Evolutionary conservation across 192 early-diverging fungal genomes (phyloP).

Genomic region (Rhizophagus prolifer): DNA sequence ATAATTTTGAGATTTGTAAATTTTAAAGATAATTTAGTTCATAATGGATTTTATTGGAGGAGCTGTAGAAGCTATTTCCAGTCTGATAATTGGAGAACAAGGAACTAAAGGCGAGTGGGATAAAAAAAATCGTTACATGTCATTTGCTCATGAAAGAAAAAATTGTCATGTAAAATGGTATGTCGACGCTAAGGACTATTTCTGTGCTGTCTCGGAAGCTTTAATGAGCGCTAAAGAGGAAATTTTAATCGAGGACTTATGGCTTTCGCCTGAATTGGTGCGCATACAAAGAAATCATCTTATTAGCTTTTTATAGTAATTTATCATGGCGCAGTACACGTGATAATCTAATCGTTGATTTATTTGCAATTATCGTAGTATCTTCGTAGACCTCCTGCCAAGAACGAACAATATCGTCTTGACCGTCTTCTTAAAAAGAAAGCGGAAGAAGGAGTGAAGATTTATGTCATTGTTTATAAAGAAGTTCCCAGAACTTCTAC

Average conservation of each 20-base stretch:
- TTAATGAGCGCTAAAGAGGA: slow-evolving; percentile 66
- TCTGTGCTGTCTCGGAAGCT: slow-evolving; percentile 75
- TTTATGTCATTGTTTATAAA: slow-evolving; percentile 88
- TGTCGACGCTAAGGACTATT: slow-evolving; percentile 80
- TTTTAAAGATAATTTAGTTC: no score
- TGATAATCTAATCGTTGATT: neutral
- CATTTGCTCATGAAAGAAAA: slow-evolving; percentile 74
- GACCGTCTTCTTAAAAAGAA: slow-evolving; percentile 78
- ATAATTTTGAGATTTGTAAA: no score
- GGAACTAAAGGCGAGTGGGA: slow-evolving; percentile 46
- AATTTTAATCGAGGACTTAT: slow-evolving; percentile 84
- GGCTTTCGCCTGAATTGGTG: slow-evolving; percentile 85
- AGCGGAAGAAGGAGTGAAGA: slow-evolving; percentile 83
- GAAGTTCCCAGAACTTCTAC: slow-evolving; percentile 77
- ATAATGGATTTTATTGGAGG: neutral
- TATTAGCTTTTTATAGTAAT: neutral
- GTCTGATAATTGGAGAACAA: neutral
- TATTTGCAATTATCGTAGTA: slow-evolving; percentile 47
- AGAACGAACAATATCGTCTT: slow-evolving; percentile 75
- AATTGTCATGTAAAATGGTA: slow-evolving; percentile 72
- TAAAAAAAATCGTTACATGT: slow-evolving; percentile 62
- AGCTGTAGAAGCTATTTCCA: neutral
- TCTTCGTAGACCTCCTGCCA: slow-evolving; percentile 69
- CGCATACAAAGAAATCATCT: slow-evolving; percentile 22
- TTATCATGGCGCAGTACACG: no score